Percentiles rank a stretch among this genome's conserved stretches.
phyloP scores from a whole-genome alignment of 192 early-diverging fungal species.

The Coemansia sp. region DNA sequence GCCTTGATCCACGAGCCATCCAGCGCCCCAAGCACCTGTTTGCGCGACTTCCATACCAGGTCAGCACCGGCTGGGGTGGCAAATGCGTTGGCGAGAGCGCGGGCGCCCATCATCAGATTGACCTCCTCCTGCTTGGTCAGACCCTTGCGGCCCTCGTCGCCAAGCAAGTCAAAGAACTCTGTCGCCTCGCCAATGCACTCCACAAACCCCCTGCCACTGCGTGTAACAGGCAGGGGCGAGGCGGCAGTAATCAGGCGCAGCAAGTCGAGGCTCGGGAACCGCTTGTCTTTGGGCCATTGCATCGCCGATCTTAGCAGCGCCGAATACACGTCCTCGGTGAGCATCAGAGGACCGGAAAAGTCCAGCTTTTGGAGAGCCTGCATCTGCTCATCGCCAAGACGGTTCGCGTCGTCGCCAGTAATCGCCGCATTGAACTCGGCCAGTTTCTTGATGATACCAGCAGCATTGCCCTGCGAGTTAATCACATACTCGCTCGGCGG shows the following conservation, averaged over 20 bases:
- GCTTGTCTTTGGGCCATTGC: slow-evolving; percentile 69
- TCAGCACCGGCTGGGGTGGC: slow-evolving; percentile 55
- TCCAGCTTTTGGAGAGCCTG: slow-evolving; percentile 18
- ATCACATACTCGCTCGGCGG: slow-evolving; percentile 58
- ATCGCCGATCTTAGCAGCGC: slow-evolving; percentile 61
- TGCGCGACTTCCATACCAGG: slow-evolving; percentile 41
- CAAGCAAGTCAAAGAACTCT: slow-evolving; percentile 35
- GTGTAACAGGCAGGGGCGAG: slow-evolving; percentile 25
- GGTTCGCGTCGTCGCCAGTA: slow-evolving; percentile 20
- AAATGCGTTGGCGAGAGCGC: slow-evolving; percentile 77
- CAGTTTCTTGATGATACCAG: slow-evolving; percentile 78
- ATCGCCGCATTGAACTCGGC: slow-evolving; percentile 69
- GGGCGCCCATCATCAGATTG: slow-evolving; percentile 78
- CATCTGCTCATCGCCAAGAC: slow-evolving; percentile 22
- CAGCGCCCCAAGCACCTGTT: slow-evolving; percentile 30
- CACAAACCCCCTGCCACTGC: slow-evolving; percentile 53
- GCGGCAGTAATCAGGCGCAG: slow-evolving; percentile 71
- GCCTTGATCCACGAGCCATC: slow-evolving; percentile 31
- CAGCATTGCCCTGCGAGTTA: slow-evolving; percentile 73
- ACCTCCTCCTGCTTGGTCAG: slow-evolving; percentile 61
- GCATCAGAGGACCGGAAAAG: slow-evolving; percentile 20
- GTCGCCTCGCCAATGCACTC: slow-evolving; percentile 39
- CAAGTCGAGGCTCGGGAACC: slow-evolving; percentile 88
- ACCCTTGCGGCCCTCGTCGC: background rate
- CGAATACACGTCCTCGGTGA: slow-evolving; percentile 49